phyloP scores from a whole-genome alignment of 1,139 yeast genomes.

The Komagataea norvegica region DNA sequence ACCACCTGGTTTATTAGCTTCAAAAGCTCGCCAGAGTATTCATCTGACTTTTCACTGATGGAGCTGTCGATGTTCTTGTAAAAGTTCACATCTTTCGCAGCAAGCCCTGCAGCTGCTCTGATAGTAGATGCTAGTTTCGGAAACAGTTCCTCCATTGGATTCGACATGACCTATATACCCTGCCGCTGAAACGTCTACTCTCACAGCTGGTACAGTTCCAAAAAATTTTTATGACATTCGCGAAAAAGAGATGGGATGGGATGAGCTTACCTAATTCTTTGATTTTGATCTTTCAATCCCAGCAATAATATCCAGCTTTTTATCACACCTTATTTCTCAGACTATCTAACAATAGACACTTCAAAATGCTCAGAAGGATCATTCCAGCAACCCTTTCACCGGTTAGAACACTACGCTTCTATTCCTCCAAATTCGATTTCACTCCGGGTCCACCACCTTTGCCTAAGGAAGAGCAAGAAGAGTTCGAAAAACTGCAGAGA shows the following conservation, averaged over 20 bases:
- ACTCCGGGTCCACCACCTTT: conserved; percentile 80
- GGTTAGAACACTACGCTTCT: conserved; percentile 9
- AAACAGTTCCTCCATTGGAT: conserved; percentile 10
- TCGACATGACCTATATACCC: too few species aligned
- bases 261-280: too few species aligned
- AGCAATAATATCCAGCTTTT: too few species aligned
- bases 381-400: background rate
- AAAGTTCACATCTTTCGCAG: conserved; percentile 77
- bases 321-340: background rate
- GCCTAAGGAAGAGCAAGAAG: conserved; percentile 85
- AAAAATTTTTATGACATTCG: conserved; percentile 2
- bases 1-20: conserved; percentile 51
- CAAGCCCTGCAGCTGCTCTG: conserved; percentile 66
- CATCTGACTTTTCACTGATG: conserved; percentile 40
- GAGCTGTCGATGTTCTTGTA: conserved; percentile 60
- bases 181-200: too few species aligned
- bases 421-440: conserved; percentile 24
- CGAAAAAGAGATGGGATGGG: conserved; percentile 1
- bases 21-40: conserved; percentile 43
- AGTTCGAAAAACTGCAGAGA: conserved; percentile 80
- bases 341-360: background rate
- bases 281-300: too few species aligned
- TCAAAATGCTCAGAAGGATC: conserved; percentile 8
- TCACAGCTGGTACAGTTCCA: background rate
- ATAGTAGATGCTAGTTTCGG: conserved; percentile 50